phyloP scores from a whole-genome alignment of 2,329 filamentous ascomycete genomes.

The Davidsoniella virescens region DNA sequence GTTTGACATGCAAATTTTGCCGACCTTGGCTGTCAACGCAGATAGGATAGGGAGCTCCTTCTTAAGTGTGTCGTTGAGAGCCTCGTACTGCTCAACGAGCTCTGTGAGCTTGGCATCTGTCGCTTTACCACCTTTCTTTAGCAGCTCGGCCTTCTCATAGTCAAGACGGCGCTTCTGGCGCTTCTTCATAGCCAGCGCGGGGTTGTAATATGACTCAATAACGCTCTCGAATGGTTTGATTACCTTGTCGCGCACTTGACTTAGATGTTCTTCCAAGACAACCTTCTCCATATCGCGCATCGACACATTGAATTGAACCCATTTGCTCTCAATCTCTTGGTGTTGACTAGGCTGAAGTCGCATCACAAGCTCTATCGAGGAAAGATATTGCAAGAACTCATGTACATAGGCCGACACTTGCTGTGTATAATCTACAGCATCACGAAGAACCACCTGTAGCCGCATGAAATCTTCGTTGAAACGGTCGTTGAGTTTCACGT shows the following conservation, averaged over 20 bases:
- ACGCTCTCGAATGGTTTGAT: slow-evolving; percentile 70
- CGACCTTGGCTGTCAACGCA: slow-evolving; percentile 61
- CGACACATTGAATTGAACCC: slow-evolving; percentile 77
- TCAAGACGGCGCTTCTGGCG: slow-evolving; percentile 83
- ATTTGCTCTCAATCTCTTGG: slow-evolving; percentile 82
- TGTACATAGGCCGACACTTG: slow-evolving; percentile 65
- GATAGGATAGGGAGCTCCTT: slow-evolving; percentile 81
- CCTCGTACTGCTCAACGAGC: slow-evolving; percentile 74
- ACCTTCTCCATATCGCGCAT: slow-evolving; percentile 74
- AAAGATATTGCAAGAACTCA: slow-evolving; percentile 64
- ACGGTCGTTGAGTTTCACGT: slow-evolving; percentile 64
- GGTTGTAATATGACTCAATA: slow-evolving; percentile 66
- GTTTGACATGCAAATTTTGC: slow-evolving; percentile 66
- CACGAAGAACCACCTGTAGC: slow-evolving; percentile 78
- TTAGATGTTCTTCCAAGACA: slow-evolving; percentile 70
- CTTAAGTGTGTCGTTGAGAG: slow-evolving; percentile 83
- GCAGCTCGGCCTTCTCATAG: slow-evolving; percentile 64
- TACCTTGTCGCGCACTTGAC: slow-evolving; percentile 62
- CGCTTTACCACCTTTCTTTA: slow-evolving; percentile 68
- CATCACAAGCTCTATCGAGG: slow-evolving; percentile 70
- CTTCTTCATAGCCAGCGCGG: slow-evolving; percentile 83
- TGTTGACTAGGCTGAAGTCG: slow-evolving; percentile 53
- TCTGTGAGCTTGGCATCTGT: slow-evolving; percentile 73
- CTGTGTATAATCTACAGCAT: slow-evolving; percentile 86
- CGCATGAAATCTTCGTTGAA: slow-evolving; percentile 88